phyloP scores from a whole-genome alignment of 2,329 filamentous ascomycete species.

The Botrytis fabae region DNA sequence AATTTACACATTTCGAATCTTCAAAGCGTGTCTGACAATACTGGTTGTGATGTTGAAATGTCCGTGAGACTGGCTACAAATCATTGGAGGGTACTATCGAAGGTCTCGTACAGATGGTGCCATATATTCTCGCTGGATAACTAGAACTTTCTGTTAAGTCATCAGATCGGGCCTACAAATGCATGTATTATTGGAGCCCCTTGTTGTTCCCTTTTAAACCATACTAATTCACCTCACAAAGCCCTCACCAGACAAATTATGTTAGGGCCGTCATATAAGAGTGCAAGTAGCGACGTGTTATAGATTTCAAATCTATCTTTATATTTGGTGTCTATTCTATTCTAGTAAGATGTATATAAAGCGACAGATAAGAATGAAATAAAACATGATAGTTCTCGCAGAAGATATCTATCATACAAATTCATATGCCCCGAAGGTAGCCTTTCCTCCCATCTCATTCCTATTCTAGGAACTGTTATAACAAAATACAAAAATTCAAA shows the following conservation, averaged over 20 bases:
- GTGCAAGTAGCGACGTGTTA: neutral
- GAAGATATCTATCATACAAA: neutral
- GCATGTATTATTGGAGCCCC: neutral
- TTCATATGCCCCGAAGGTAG: neutral
- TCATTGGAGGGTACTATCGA: neutral
- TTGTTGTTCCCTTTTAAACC: neutral
- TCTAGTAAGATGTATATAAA: neutral
- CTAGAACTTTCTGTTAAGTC: neutral
- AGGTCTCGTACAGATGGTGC: neutral
- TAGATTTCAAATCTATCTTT: neutral
- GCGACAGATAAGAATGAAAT: neutral
- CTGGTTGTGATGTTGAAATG: neutral
- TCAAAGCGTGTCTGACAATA: neutral
- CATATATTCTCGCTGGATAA: neutral
- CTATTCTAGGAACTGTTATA: neutral
- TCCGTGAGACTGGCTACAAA: neutral
- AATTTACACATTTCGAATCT: neutral
- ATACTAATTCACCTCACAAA: neutral
- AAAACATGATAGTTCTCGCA: neutral
- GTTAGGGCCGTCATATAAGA: neutral
- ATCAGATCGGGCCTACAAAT: too few relatives aligned
- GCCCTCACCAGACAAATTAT: neutral
- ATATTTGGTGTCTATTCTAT: neutral
- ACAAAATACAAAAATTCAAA: neutral
- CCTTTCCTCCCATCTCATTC: neutral